These are phyloP conservation scores for Rugiboletus extremiorientalis DNA, from an alignment of 1,284 basidiomycete genomes.

Conservation along the genomic window DNA sequence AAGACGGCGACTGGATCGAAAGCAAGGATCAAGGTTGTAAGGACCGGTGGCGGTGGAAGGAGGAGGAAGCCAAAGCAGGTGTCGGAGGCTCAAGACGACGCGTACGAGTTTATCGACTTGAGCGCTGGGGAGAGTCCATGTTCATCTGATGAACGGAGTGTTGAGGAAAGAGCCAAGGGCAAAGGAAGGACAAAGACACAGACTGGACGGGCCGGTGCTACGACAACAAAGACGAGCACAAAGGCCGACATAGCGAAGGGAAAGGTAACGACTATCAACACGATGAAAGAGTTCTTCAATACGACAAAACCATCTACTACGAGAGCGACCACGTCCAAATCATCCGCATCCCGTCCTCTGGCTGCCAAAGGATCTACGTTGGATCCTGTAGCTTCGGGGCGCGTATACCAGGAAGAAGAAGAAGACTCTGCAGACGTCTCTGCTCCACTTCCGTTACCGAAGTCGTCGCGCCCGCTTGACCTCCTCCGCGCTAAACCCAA, in stretches of 20 bases:
- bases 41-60: slow-evolving; percentile 1
- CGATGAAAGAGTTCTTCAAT: slow-evolving; percentile 18
- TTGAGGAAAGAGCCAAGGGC: background rate
- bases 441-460: slow-evolving; percentile 9
- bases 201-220: background rate
- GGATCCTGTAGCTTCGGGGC: background rate
- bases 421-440: slow-evolving; percentile 7
- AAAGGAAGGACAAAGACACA: slow-evolving; percentile 11
- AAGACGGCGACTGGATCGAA: slow-evolving; percentile 8
- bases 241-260: background rate
- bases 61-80: slow-evolving; percentile 25
- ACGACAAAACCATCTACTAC: slow-evolving; percentile 12
- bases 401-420: slow-evolving; percentile 9
- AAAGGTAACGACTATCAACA: background rate
- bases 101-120: slow-evolving; percentile 29
- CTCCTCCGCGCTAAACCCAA: slow-evolving; percentile 25
- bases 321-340: slow-evolving; percentile 8
- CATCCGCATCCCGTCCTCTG: background rate
- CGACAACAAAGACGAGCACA: background rate
- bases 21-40: slow-evolving; percentile 2
- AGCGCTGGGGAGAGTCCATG: slow-evolving; percentile 26
- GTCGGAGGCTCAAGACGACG: slow-evolving; percentile 32
- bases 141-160: slow-evolving; percentile 16
- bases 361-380: background rate
- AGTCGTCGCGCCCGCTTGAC: slow-evolving; percentile 27